phyloP scores from a whole-genome alignment of 345 rosid species.

The Melaleuca alternifolia region DNA sequence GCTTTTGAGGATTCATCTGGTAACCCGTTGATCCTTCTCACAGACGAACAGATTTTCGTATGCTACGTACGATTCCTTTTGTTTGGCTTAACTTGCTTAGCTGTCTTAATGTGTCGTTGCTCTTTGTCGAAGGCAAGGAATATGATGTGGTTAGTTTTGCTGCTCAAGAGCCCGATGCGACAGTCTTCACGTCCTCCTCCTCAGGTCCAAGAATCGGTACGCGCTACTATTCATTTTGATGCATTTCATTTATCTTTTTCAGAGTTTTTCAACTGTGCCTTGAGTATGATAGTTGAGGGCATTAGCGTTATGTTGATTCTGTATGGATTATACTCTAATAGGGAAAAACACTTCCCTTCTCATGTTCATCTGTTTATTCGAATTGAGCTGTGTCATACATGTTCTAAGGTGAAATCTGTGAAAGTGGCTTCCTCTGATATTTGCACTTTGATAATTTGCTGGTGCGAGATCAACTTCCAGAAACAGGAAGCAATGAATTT shows the following conservation, averaged over 20 bases:
- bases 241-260: background rate
- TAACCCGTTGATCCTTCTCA: slow-evolving; percentile 1
- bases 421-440: background rate
- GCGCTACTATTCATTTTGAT: background rate
- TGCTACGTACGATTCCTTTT: background rate
- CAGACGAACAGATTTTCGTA: background rate
- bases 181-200: slow-evolving; percentile 41
- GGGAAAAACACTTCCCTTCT: background rate
- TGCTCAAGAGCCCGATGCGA: slow-evolving; percentile 38
- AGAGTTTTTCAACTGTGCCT: background rate
- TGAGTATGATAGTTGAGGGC: background rate
- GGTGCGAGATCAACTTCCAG: background rate
- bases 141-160: slow-evolving; percentile 44
- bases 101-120: background rate
- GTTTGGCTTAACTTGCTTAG: background rate
- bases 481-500: background rate
- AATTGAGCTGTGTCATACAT: background rate
- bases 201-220: slow-evolving; percentile 47
- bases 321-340: background rate
- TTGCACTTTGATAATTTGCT: background rate
- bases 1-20: slow-evolving; percentile 54
- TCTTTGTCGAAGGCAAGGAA: slow-evolving; percentile 40
- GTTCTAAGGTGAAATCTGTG: background rate
- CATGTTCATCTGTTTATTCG: background rate
- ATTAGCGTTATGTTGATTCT: background rate